Conservation (phyloP, 345 rosid species). For the Sisymbrium altissimum region DNA sequence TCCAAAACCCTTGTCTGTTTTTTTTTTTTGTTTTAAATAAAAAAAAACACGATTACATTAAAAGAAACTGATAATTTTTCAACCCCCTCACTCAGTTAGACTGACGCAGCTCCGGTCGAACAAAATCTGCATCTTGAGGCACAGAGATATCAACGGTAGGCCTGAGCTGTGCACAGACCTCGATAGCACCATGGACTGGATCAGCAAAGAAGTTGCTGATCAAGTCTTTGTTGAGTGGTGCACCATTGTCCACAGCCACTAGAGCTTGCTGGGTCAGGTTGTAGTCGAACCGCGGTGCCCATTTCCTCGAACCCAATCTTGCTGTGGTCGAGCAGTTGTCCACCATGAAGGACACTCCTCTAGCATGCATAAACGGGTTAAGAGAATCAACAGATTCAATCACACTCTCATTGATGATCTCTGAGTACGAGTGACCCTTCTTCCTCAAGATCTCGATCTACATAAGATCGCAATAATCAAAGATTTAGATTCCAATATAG, state of each 20-base stretch:
- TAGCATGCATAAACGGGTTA: slow-evolving; percentile 96
- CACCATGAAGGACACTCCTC: slow-evolving; percentile 95
- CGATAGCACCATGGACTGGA: slow-evolving; percentile 80
- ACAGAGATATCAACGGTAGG: slow-evolving; percentile 89
- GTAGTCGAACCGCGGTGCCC: slow-evolving; percentile 94
- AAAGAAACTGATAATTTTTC: background rate
- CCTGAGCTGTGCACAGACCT: slow-evolving; percentile 81
- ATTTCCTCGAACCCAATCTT: slow-evolving; percentile 84
- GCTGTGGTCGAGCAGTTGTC: slow-evolving; percentile 96
- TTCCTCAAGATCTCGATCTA: slow-evolving; percentile 92
- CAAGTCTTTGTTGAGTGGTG: slow-evolving; percentile 65
- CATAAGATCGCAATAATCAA: background rate
- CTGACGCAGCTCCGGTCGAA: slow-evolving; percentile 87
- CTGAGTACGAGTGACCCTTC: slow-evolving; percentile 94
- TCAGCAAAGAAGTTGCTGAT: slow-evolving; percentile 86
- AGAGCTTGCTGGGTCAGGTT: slow-evolving; percentile 78
- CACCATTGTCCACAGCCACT: slow-evolving; percentile 59
- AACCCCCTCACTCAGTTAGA: slow-evolving; percentile 39
- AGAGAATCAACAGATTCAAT: slow-evolving; percentile 90
- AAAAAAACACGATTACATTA: background rate
- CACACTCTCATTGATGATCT: slow-evolving; percentile 89
- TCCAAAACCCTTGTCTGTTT: slow-evolving; percentile 5
- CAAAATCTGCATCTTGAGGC: slow-evolving; percentile 83
- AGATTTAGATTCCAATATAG: background rate
- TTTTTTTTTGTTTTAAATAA: background rate